These are phyloP conservation scores for Pugionium cornutum DNA, from an alignment of 345 rosid genomes.

Conservation along the genomic window DNA sequence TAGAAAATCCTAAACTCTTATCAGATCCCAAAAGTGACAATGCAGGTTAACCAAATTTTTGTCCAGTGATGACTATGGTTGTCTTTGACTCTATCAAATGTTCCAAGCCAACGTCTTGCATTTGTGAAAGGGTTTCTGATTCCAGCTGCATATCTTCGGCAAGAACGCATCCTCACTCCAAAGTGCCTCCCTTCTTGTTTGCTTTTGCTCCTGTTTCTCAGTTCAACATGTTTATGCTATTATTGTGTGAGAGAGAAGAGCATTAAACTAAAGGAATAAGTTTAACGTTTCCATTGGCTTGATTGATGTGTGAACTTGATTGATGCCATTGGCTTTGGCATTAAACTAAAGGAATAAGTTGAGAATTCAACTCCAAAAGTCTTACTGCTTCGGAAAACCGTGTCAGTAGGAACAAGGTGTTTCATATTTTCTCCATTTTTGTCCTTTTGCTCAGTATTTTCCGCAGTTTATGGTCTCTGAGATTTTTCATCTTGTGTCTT, in stretches of 20 bases:
- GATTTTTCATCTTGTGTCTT: constrained; percentile 8
- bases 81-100: constrained; percentile 64
- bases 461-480: constrained; percentile 31
- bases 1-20: constrained; percentile 26
- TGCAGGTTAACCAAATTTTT: constrained; percentile 18
- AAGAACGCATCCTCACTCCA: constrained; percentile 75
- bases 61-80: constrained; percentile 43
- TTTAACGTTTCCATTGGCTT: too few species aligned
- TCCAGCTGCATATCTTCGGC: constrained; percentile 88
- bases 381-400: constrained; percentile 31
- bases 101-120: constrained; percentile 87
- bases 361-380: constrained; percentile 32
- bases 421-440: neutral
- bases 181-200: constrained; percentile 57
- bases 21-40: constrained; percentile 23
- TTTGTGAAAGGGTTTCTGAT: constrained; percentile 79
- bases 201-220: constrained; percentile 50
- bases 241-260: too few species aligned
- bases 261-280: too few species aligned
- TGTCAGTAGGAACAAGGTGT: constrained; percentile 30
- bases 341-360: constrained; percentile 31
- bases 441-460: constrained; percentile 29
- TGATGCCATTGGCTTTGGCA: constrained; percentile 31
- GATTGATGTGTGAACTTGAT: constrained; percentile 17
- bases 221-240: constrained; percentile 28